Base-by-base conservation (phyloP, 306 rosid species). In the Gastrolobium villosum region DNA sequence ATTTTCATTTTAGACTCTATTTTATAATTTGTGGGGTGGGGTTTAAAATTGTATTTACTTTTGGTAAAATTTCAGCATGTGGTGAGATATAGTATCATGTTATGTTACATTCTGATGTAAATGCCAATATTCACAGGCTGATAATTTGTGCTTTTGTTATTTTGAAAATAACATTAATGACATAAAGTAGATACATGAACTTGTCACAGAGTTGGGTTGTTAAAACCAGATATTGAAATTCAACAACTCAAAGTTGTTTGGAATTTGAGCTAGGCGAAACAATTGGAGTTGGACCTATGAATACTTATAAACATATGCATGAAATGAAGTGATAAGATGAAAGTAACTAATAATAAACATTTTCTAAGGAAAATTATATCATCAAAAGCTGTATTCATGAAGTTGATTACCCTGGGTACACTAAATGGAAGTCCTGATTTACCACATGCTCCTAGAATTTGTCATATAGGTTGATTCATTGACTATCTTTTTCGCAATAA, bases 231-330 rank as follows among this genome's bases (percentile, higher is more conserved):
- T 69, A 15, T 60, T 75, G 74, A 68, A 68, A 75, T 60, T 68
- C 35, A 60, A 20, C 10, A 5, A 46, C 76, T 65, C 56, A 4
- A 41, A 7, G 37, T 57, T 56, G 32, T 75, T 75, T 37, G 48
- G 50, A 34, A 68, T 68, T 75, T 67, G 65, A 49, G 40, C 65
- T 0, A 9, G 52, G 45, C 7, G 41, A 68, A 44, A 56, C 5
- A 31, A 50, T 71, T 71, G 8, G 34, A 60, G 64, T 56, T 77
- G 67, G 74, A 39, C 71, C 61, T 60, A 72, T 72, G 43, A 64
- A 65, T 15, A 20, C 50, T 78, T 71, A 31, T 37, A 55, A 56
- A 30, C 36, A n/a, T 7, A n/a, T 70, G 46, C 30, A 30, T 30
- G 76, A 65, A 65, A 65, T 77, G 66, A 53, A 70, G 40, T 36